Base-by-base conservation (phyloP, 2,329 filamentous ascomycete genomes). In the Amesomyces nigricolor region DNA sequence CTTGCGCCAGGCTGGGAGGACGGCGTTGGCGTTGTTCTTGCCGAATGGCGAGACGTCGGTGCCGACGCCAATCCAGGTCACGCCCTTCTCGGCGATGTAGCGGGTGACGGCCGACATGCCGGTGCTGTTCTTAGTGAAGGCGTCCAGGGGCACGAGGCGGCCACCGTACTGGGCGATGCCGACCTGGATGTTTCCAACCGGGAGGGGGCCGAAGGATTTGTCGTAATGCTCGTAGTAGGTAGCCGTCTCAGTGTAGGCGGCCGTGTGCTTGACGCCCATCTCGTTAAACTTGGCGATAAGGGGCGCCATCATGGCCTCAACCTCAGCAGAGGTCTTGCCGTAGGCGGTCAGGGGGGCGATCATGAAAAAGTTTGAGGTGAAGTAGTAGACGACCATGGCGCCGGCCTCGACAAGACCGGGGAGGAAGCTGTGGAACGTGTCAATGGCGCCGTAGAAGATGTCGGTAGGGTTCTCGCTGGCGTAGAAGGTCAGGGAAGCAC, bases 371-470 rank as follows among this genome's bases (percentile, higher is more conserved):
- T 11, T 60, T 47, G 57, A 61, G 57, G 61, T 69, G 51, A 63
- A 68, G 50, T 71, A 73, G 66, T 76, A 81, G n/a, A 64, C 59
- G 2, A 62, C 61, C 62, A 63, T 63, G 58, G 72, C 71, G 9
- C 79, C 80, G 2, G 73, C 68, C 57, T 79, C 78, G 14, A 78
- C 71, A 55, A 80, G 73, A 2, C 64, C 66, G 1, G 63, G 56
- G 44, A 66, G 64, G 16, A 82, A 86, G 68, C 75, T 74, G 39
- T 80, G 72, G 29, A 70, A 69, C 22, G 68, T 65, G 54, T 72
- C 66, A 17, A 84, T 70, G 1, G 73, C 75, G 44, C 72, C 62
- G 63, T 76, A 83, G 68, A 77, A 83, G 0, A 81, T 5, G 81
- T 86, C 17, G 53, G 72, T 75, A 47, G 75, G 65, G 60, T 57